Evolutionary conservation across 2,329 filamentous ascomycete genomes (phyloP), one percentile per base, ranked within the genome.

Genomic region (Calonectria leucothoes): DNA sequence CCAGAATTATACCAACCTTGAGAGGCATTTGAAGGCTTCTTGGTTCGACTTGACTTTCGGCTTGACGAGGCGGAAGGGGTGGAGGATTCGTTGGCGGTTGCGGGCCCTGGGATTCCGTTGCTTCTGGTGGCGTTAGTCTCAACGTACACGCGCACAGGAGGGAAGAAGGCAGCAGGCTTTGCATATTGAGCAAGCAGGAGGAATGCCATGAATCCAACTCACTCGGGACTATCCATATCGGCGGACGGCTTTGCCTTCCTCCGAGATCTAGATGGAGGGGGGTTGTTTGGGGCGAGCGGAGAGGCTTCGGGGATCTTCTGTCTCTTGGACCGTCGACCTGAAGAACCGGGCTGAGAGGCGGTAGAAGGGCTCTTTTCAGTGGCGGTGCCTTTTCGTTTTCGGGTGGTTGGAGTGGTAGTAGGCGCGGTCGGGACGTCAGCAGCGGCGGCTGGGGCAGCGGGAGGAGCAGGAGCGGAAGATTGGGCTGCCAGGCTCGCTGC

Each of bases 201-300:
- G 12, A n/a, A 27, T 8, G 11, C 12, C 6, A 45, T 31, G 25
- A 59, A 52, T 29, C 55, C 61, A 55, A 83, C 82, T 78, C 90
- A 95, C 93, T 91, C 91, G 85, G 90, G 89, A 84, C 90, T 92
- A 82, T 94, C 94, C 94, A 96, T 96, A 82, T 88, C 89, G 83
- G 88, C 88, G 77, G 88, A 78, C 74, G 84, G 88, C 85, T 93
- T 93, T 81, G 89, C 90, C 84, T 91, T 93, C 81, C 86, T 90
- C 79, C 89, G 90, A 76, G 89, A 86, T 76, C 87, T 83, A 63
- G 87, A 82, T 79, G 80, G 81, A 83, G 78, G 63, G 73, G 81
- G 69, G 51, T 77, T 69, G 70, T 76, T 74, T 51, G 80, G 79
- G 72, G 85, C 79, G 57, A 84, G 82, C 73, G 84, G 81, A 70